Evolutionary conservation across 805 yeast genomes (phyloP).

Genomic region (Komagataella pastoris): DNA sequence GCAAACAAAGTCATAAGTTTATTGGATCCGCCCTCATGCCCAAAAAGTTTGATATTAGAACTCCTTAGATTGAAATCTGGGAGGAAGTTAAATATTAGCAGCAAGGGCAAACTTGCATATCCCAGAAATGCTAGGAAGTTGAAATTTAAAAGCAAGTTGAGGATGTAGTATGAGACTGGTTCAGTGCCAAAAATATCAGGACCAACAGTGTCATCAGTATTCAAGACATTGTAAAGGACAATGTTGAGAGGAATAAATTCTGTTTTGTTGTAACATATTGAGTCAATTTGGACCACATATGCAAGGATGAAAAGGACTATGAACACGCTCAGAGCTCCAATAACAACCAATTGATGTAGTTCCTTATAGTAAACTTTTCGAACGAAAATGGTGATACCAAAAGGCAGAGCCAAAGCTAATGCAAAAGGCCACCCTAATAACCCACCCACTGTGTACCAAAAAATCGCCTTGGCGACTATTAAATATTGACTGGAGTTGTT

Average conservation of each 20-base stretch:
- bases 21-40: constrained; percentile 1
- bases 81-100: constrained; percentile 16
- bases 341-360: not conserved
- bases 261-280: constrained; percentile 42
- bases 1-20: constrained; percentile 7
- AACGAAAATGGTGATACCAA: constrained; percentile 22
- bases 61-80: constrained; percentile 2
- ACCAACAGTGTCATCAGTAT: constrained; percentile 57
- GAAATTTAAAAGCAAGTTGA: constrained; percentile 65
- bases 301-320: constrained; percentile 5
- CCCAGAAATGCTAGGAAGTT: constrained; percentile 36
- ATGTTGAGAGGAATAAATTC: constrained; percentile 73
- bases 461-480: constrained; percentile 17
- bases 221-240: constrained; percentile 66
- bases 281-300: constrained; percentile 30
- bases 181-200: constrained; percentile 89
- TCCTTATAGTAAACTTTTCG: constrained; percentile 2
- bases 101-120: constrained; percentile 20
- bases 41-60: constrained; percentile 1
- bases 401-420: constrained; percentile 49
- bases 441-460: constrained; percentile 51
- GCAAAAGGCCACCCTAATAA: constrained; percentile 89
- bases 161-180: constrained; percentile 56
- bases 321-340: not conserved
- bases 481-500: not conserved